Conservation (phyloP, 192 early-diverging fungal genomes). For the Powellomyces hirtus region DNA sequence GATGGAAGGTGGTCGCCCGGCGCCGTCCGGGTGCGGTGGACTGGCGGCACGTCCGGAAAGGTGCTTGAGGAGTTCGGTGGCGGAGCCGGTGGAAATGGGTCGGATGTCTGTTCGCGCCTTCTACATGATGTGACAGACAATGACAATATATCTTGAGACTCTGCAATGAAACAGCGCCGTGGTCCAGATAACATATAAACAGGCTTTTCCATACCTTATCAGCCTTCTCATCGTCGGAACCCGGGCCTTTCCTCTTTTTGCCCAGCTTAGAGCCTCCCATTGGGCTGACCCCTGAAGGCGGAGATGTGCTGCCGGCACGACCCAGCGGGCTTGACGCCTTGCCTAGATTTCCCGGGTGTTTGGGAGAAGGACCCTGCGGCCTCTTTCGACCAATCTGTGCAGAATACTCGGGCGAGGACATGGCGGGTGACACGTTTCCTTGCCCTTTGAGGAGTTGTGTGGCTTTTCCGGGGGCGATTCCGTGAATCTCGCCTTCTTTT, state of each 20-base stretch:
- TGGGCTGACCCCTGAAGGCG: background rate
- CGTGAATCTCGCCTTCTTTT: conserved; percentile 5
- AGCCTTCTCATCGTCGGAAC: conserved; percentile 5
- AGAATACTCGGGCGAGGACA: conserved; percentile 10
- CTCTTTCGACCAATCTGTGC: background rate
- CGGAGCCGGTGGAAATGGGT: conserved; percentile 9
- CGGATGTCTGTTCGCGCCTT: conserved; percentile 8
- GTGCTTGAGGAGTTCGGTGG: conserved; percentile 19
- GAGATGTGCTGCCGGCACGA: conserved; percentile 8
- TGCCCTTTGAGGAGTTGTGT: background rate
- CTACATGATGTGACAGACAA: background rate
- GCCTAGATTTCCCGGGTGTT: background rate
- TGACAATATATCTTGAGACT: no score
- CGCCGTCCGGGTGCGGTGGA: conserved; percentile 1
- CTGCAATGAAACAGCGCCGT: no score
- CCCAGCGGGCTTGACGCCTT: background rate
- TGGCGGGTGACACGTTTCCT: conserved; percentile 1
- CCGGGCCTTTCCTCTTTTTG: conserved; percentile 12
- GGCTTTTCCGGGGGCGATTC: background rate
- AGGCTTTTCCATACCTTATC: no score
- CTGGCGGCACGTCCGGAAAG: background rate
- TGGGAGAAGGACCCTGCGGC: background rate
- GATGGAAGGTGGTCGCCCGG: conserved; percentile 7
- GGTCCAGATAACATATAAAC: no score
- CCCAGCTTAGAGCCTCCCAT: background rate